These are phyloP conservation scores for Globisporangium emineosum DNA, from an alignment of 352 stramenopile species.

Conservation along the genomic window DNA sequence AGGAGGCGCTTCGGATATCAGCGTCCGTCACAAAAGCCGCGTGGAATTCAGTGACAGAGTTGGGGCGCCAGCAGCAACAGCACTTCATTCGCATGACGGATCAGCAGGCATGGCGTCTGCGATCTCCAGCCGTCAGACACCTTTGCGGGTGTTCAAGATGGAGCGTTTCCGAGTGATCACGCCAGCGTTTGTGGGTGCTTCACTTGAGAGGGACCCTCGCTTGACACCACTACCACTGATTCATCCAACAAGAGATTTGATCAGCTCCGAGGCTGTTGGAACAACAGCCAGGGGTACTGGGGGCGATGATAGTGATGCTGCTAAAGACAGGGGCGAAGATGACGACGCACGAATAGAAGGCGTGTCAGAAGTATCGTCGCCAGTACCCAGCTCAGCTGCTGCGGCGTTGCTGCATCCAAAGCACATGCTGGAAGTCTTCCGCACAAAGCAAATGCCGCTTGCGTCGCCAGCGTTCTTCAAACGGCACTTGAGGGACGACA, in stretches of 20 bases:
- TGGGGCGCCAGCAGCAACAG: not conserved
- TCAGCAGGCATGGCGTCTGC: slow-evolving; percentile 21
- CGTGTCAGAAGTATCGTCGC: not conserved
- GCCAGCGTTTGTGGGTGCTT: slow-evolving; percentile 32
- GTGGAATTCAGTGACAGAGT: not conserved
- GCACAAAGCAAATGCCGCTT: slow-evolving; percentile 64
- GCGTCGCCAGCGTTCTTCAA: slow-evolving; percentile 54
- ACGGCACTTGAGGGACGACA: slow-evolving; percentile 32
- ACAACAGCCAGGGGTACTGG: not conserved
- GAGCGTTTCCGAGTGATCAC: slow-evolving; percentile 61
- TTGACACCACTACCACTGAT: slow-evolving; percentile 11
- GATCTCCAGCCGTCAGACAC: slow-evolving; percentile 35
- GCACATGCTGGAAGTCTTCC: slow-evolving; percentile 75
- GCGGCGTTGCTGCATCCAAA: slow-evolving; percentile 43
- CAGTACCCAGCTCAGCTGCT: not conserved
- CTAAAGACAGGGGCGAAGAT: not conserved
- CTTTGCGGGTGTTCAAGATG: slow-evolving; percentile 62
- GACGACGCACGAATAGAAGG: not conserved
- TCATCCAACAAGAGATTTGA: slow-evolving; percentile 3
- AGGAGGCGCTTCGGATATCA: not conserved
- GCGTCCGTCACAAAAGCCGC: not conserved
- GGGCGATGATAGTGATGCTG: not conserved
- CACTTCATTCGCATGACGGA: slow-evolving; percentile 6
- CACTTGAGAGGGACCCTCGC: not conserved
- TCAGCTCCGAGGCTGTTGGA: not conserved